Evolutionary conservation across 306 rosid genomes (phyloP), one percentile per base, ranked within the genome.

Genomic region (Cicer cuneatum): DNA sequence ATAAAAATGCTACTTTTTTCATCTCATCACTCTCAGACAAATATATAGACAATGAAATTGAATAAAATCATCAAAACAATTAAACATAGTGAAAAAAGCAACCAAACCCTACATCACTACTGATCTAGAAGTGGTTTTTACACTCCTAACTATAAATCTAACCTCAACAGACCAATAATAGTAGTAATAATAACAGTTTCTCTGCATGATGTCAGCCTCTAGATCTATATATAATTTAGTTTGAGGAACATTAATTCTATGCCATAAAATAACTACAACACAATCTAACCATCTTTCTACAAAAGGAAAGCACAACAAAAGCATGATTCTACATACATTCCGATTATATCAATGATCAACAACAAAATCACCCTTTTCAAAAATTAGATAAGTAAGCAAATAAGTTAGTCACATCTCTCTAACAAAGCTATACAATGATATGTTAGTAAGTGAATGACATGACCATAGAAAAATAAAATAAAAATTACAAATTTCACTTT

Each of bases 371-470:
- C 13, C 65, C 16, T 19, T 24, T 41, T 47, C 41, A 82, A 72
- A 63, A 60, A 66, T 60, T 40, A n/a, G 64, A 35, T 7, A 59
- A 47, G 52, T 16, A 59, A 39, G 51, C n/a, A 21, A 0, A 66
- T 13, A 18, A 66, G 19, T 19, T 66, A 43, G 71, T 66, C 54
- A 66, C 12, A 75, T 65, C 43, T 13, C 46, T 41, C 19, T 69
- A 69, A 62, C n/a, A 53, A 53, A 39, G 49, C 73, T 73, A 76
- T 67, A 72, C 66, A 66, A 77, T 46, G 69, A 38, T 40, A 58
- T 13, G 78, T 8, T 10, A 59, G 2, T 43, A 58, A 52, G 7
- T 59, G 33, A 13, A 37, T 59, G 60, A 52, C 38, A 48, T 38
- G 76, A 56, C 41, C 7, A 75, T 64, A 49, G 75, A 65, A 75